Evolutionary conservation across 2,329 filamentous ascomycete species (phyloP).

Genomic region (Fusarium piperis): DNA sequence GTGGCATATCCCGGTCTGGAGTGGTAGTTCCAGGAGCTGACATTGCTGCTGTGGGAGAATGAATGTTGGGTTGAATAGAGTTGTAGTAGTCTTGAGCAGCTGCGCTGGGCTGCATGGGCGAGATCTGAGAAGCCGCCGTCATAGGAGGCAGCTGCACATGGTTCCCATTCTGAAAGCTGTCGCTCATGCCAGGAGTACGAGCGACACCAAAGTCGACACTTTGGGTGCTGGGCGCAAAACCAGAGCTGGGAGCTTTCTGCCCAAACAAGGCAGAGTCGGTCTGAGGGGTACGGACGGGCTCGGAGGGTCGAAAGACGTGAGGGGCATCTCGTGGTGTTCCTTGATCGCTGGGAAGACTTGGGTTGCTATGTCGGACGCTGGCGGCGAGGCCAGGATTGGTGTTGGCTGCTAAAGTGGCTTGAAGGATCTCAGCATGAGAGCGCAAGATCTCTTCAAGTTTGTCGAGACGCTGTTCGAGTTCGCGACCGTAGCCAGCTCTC

Average conservation of each 20-base stretch:
- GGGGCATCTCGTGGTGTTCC: constrained; percentile 62
- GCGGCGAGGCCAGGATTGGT: constrained; percentile 47
- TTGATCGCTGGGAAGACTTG: constrained; percentile 64
- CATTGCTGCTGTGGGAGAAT: constrained; percentile 67
- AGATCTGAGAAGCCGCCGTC: constrained; percentile 48
- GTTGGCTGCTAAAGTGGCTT: constrained; percentile 59
- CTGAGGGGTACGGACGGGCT: constrained; percentile 63
- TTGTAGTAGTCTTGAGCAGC: constrained; percentile 62
- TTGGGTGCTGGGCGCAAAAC: constrained; percentile 55
- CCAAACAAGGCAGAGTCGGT: constrained; percentile 68
- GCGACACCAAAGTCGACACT: constrained; percentile 62
- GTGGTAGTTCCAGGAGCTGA: constrained; percentile 46
- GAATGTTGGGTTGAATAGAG: constrained; percentile 56
- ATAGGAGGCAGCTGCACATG: constrained; percentile 55
- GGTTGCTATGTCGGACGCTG: constrained; percentile 60
- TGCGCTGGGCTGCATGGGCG: constrained; percentile 51
- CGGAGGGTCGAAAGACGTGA: constrained; percentile 58
- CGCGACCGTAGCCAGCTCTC: constrained; percentile 74
- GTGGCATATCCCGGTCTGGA: constrained; percentile 73
- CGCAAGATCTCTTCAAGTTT: constrained; percentile 73
- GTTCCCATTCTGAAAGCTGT: constrained; percentile 58
- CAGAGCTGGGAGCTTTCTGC: constrained; percentile 64
- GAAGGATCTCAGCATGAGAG: constrained; percentile 73
- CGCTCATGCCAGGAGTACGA: constrained; percentile 58
- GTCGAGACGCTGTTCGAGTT: constrained; percentile 77